A percentile compares a stretch with the other conserved stretches of the same genome.
These are phyloP conservation scores for Firmiana major DNA, from an alignment of 345 rosid genomes.

Conservation along the genomic window DNA sequence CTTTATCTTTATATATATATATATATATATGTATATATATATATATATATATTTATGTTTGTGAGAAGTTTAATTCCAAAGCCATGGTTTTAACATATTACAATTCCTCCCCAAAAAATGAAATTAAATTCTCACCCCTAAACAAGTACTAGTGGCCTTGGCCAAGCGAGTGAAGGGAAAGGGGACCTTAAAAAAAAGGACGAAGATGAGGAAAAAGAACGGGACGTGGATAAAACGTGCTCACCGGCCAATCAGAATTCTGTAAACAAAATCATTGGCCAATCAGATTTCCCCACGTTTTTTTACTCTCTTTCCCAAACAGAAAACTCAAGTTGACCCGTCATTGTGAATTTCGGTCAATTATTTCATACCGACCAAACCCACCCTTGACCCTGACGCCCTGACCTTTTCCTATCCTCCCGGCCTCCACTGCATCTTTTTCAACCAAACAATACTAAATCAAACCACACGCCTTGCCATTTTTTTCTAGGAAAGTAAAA, in stretches of 20 bases:
- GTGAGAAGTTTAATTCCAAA: too few species aligned
- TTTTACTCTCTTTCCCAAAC: slow-evolving; percentile 2
- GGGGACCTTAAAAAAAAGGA: slow-evolving; percentile 5
- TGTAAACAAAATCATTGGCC: slow-evolving; percentile 11
- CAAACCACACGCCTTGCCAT: slow-evolving; percentile 4
- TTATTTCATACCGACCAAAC: not conserved
- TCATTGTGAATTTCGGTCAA: not conserved
- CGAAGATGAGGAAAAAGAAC: not conserved
- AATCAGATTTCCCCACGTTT: slow-evolving; percentile 12
- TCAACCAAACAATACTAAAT: not conserved
- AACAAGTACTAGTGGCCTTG: not conserved
- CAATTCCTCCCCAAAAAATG: not conserved
- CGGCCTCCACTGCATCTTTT: not conserved
- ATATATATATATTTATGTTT: too few species aligned
- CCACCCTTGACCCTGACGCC: not conserved
- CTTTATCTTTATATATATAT: too few species aligned
- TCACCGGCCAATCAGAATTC: slow-evolving; percentile 57
- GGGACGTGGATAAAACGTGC: slow-evolving; percentile 70
- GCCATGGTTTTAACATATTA: too few species aligned
- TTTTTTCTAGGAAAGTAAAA: not conserved
- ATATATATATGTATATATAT: too few species aligned
- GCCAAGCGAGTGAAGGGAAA: slow-evolving; percentile 16
- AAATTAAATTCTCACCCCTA: not conserved
- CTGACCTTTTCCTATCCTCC: not conserved
- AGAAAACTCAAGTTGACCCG: not conserved